These are phyloP conservation scores for Chlamydomonas schloesseri DNA, from an alignment of 139 green algal genomes.

Conservation along the genomic window DNA sequence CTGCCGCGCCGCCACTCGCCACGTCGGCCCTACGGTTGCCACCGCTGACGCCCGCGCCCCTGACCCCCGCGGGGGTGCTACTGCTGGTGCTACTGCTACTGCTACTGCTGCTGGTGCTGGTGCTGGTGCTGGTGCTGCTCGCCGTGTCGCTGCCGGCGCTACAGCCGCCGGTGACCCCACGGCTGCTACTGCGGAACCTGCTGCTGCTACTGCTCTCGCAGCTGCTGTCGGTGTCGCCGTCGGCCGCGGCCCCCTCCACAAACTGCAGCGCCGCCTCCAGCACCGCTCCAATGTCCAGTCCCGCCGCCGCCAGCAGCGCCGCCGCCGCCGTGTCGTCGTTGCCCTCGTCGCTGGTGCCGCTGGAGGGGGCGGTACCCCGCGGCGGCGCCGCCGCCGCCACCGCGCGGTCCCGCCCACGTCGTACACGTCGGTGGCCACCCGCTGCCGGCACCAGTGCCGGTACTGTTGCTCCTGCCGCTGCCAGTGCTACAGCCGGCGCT, in stretches of 20 bases:
- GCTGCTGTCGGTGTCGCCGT: neutral
- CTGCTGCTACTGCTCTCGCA: neutral
- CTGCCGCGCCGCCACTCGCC: too few relatives aligned
- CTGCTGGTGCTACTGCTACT: neutral
- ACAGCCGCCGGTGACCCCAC: too few relatives aligned
- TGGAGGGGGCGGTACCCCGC: neutral
- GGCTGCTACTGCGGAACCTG: too few relatives aligned
- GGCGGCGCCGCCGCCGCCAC: neutral
- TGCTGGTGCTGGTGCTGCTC: neutral
- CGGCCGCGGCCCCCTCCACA: neutral
- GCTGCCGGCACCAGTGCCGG: too few relatives aligned
- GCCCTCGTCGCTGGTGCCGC: too few relatives aligned
- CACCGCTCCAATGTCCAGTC: neutral
- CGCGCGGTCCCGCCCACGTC: too few relatives aligned
- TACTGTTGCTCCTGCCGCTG: neutral
- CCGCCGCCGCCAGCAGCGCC: neutral
- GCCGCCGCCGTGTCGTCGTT: neutral
- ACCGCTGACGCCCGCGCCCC: neutral
- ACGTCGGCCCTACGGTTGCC: neutral
- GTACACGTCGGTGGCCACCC: too few relatives aligned
- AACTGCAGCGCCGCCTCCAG: constrained; percentile 3
- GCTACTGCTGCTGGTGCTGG: neutral
- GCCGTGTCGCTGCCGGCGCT: too few relatives aligned
- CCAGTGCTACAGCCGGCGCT: neutral
- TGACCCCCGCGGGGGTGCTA: neutral